Conservation (phyloP, 495 filamentous ascomycete species). For the Neurospora tetraspora region DNA sequence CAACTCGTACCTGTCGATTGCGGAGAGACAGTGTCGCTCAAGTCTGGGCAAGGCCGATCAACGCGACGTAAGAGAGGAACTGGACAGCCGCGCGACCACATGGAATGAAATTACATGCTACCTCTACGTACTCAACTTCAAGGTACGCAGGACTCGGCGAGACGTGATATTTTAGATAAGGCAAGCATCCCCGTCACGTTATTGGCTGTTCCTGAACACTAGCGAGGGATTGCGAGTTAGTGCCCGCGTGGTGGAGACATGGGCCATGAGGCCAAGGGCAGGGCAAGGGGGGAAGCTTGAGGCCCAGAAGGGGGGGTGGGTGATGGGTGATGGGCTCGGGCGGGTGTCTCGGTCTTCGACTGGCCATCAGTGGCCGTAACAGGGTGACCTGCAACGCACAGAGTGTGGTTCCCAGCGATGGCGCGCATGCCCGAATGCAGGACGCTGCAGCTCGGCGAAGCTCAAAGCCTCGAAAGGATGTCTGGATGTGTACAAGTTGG, state of each 20-base stretch:
- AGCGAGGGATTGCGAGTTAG: not conserved
- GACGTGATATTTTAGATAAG: not conserved
- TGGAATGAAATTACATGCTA: not conserved
- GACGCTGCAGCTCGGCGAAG: not conserved
- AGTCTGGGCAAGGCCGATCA: not conserved
- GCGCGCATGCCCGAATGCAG: not conserved
- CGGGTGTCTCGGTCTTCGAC: not conserved
- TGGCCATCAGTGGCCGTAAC: not conserved
- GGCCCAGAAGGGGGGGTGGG: not conserved
- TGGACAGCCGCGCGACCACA: not conserved
- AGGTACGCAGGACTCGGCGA: not conserved
- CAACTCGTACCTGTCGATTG: not conserved
- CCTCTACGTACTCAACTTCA: not conserved
- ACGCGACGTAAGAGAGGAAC: not conserved
- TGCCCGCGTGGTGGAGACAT: not conserved
- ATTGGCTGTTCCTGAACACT: not conserved
- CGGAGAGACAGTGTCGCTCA: not conserved
- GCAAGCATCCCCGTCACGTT: not conserved
- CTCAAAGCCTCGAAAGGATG: not conserved
- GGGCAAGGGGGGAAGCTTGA: not conserved
- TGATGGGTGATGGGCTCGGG: not conserved
- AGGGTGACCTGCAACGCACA: not conserved
- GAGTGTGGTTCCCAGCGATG: not conserved
- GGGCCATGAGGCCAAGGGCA: not conserved
- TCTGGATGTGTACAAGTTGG: not conserved